These are phyloP conservation scores for baker's yeast (Saccharomyces cerevisiae) DNA, from an alignment of 805 yeast species.

Conservation along the genomic window DNA sequence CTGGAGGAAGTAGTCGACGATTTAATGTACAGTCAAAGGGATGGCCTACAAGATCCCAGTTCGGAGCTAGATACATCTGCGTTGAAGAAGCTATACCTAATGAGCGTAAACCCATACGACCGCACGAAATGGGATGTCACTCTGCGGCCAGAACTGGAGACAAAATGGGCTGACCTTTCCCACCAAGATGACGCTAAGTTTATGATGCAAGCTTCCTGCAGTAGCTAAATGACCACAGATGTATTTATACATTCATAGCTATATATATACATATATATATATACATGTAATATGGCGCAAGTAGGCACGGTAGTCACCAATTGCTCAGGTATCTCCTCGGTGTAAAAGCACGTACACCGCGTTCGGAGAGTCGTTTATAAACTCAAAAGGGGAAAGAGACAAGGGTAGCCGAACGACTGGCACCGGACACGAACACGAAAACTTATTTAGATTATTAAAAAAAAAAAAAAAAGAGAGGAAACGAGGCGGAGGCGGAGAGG, in stretches of 20 bases:
- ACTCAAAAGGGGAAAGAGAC: background rate
- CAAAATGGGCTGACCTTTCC: constrained; percentile 36
- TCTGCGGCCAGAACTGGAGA: constrained; percentile 45
- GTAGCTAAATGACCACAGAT: constrained; percentile 28
- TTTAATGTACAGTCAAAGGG: constrained; percentile 43
- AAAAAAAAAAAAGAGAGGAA: background rate
- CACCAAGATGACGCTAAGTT: constrained; percentile 41
- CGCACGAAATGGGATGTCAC: constrained; percentile 53
- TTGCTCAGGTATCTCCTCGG: background rate
- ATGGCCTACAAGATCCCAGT: constrained; percentile 32
- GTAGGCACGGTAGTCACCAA: background rate
- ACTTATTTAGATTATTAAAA: background rate
- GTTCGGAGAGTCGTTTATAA: background rate
- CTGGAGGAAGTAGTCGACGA: constrained; percentile 69
- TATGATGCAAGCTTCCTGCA: constrained; percentile 73
- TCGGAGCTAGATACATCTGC: constrained; percentile 29
- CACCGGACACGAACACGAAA: background rate
- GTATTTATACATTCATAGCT: background rate
- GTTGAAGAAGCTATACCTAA: constrained; percentile 53
- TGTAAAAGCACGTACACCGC: background rate
- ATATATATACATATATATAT: background rate
- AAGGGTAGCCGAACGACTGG: background rate
- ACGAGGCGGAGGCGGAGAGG: background rate
- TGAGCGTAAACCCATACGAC: constrained; percentile 74
- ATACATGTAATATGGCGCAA: background rate